Percentiles rank a stretch among this genome's conserved stretches.
Evolutionary conservation across 305 asterid genomes (phyloP).

Genomic region (Striga hermonthica): DNA sequence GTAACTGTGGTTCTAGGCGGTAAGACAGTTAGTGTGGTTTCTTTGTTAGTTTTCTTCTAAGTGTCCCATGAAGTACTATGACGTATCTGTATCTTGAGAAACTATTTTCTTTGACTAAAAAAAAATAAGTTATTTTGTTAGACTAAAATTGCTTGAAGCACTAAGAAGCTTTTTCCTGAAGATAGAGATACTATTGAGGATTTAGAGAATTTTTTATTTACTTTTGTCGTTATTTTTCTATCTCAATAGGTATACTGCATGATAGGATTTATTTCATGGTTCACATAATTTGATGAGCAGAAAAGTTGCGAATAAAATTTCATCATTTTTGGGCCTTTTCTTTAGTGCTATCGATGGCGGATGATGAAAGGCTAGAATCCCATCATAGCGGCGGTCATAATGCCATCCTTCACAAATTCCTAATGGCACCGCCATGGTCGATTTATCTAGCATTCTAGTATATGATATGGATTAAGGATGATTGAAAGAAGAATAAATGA

Average conservation of each 20-base stretch:
- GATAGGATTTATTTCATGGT: not conserved
- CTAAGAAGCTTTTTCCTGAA: not conserved
- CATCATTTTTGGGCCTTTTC: not conserved
- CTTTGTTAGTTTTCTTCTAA: not conserved
- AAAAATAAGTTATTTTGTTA: conserved; percentile 14
- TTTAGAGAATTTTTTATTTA: conserved; percentile 14
- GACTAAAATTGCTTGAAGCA: not conserved
- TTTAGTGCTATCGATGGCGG: not conserved
- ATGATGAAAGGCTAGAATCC: no score
- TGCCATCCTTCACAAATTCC: no score
- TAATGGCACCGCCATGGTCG: no score
- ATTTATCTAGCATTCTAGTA: no score
- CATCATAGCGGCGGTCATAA: no score
- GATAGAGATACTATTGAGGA: not conserved
- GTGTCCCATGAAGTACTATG: conserved; percentile 11
- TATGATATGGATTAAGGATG: no score
- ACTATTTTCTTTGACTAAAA: conserved; percentile 8
- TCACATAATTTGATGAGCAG: conserved; percentile 1
- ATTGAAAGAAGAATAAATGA: no score
- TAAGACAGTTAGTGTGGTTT: conserved; percentile 31
- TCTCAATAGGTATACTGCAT: not conserved
- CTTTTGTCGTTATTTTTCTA: conserved; percentile 6
- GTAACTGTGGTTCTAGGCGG: conserved; percentile 95
- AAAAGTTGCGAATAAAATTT: conserved; percentile 26
- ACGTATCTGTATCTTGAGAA: not conserved